Conservation (phyloP, 1,139 yeast species). For the Blastobotrys apis region DNA sequence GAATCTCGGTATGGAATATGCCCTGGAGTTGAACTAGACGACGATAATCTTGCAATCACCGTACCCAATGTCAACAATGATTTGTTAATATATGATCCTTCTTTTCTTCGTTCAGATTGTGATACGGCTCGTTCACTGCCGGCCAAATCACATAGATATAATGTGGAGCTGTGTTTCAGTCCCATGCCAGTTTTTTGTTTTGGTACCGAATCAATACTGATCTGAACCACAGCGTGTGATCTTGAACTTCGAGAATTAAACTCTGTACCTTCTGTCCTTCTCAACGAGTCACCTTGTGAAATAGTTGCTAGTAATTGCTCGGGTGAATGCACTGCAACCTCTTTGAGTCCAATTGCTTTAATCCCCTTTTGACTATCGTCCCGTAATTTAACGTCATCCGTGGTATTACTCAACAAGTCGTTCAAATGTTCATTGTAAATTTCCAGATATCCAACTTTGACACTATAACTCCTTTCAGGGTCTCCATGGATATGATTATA, state of each 20-base stretch:
- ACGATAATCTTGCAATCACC: constrained; percentile 65
- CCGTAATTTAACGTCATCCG: constrained; percentile 62
- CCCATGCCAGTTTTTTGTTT: constrained; percentile 21
- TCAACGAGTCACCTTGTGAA: constrained; percentile 62
- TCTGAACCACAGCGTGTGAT: constrained; percentile 86
- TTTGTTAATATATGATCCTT: constrained; percentile 88
- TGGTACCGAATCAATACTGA: constrained; percentile 47
- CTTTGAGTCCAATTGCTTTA: constrained; percentile 68
- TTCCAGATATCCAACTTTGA: constrained; percentile 72
- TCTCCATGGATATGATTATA: constrained; percentile 47
- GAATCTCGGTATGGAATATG: constrained; percentile 94
- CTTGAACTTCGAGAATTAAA: constrained; percentile 81
- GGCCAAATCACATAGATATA: constrained; percentile 90
- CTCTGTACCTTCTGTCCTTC: constrained; percentile 87
- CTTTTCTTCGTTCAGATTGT: constrained; percentile 78
- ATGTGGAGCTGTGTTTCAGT: constrained; percentile 51
- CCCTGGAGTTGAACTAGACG: constrained; percentile 22
- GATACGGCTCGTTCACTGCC: constrained; percentile 91
- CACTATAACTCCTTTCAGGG: constrained; percentile 39
- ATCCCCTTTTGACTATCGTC: constrained; percentile 75
- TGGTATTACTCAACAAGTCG: constrained; percentile 50
- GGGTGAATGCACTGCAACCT: constrained; percentile 52
- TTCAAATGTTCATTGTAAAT: constrained; percentile 83
- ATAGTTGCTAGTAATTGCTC: constrained; percentile 60
- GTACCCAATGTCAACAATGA: constrained; percentile 85